These are phyloP conservation scores for Talinum fruticosum DNA, from an alignment of 148 eudicot species.

Conservation along the genomic window DNA sequence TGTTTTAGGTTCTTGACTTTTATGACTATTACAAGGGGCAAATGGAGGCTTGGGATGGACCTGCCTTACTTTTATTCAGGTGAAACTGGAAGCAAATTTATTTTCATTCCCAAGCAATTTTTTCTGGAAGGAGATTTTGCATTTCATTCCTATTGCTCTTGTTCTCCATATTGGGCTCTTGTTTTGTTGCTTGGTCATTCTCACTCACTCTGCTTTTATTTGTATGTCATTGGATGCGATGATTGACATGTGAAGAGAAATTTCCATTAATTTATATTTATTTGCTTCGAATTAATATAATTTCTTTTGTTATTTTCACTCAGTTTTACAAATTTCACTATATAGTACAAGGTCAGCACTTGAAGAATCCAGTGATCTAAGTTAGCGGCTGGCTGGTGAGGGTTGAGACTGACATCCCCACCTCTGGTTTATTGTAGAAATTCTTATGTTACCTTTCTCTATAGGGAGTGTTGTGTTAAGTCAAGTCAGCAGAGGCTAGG, in stretches of 20 bases:
- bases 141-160: neutral
- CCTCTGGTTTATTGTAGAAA: neutral
- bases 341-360: neutral
- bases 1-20: conserved; percentile 70
- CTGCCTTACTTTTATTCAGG: conserved; percentile 98
- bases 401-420: neutral
- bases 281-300: neutral
- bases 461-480: neutral
- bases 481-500: neutral
- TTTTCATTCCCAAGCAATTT: no score
- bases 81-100: conserved; percentile 30
- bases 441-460: neutral
- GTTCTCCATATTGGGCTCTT: neutral
- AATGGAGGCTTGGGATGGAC: conserved; percentile 99
- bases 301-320: no score
- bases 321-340: neutral
- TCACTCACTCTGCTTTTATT: neutral
- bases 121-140: neutral
- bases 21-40: conserved; percentile 98
- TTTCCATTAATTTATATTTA: neutral
- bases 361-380: neutral
- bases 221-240: neutral
- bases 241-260: neutral
- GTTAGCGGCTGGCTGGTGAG: neutral
- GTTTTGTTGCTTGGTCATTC: neutral